These are phyloP conservation scores for Suhomyces maxii DNA, from an alignment of 1,139 yeast species.

Conservation along the genomic window DNA sequence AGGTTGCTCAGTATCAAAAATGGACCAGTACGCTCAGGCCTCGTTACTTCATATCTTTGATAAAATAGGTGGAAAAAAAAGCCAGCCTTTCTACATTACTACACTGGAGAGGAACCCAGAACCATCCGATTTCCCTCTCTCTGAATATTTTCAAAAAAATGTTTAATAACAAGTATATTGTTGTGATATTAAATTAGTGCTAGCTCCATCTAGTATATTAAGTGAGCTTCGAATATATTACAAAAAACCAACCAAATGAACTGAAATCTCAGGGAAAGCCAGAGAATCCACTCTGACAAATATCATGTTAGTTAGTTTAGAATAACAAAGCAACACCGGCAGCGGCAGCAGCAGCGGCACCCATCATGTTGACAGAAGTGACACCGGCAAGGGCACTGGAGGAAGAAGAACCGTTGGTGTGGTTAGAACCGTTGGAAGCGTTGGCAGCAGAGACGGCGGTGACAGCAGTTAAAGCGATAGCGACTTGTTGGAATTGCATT, in stretches of 20 bases:
- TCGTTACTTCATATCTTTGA: too few relatives aligned
- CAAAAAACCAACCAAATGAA: conserved; percentile 13
- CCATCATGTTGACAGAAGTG: conserved; percentile 16
- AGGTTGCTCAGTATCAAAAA: too few relatives aligned
- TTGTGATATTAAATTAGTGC: not conserved
- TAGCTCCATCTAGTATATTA: conserved; percentile 8
- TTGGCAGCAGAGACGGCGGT: conserved; percentile 45
- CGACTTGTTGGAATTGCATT: conserved; percentile 48
- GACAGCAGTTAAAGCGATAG: conserved; percentile 45
- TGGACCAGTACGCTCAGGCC: too few relatives aligned
- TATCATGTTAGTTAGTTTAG: conserved; percentile 10
- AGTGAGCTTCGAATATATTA: conserved; percentile 10
- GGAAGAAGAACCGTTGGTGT: conserved; percentile 22
- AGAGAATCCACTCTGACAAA: conserved; percentile 5
- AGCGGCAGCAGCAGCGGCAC: conserved; percentile 19
- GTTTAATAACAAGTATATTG: conserved; percentile 1
- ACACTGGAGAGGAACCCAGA: too few relatives aligned
- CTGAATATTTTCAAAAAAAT: not conserved
- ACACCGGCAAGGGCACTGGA: conserved; percentile 21
- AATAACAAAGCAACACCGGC: conserved; percentile 21
- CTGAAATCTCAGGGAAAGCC: conserved; percentile 7
- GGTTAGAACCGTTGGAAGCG: conserved; percentile 31
- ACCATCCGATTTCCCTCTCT: not conserved
- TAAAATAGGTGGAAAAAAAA: too few relatives aligned
- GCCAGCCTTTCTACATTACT: too few relatives aligned